Evolutionary conservation across 805 yeast genomes (phyloP), one percentile per base, ranked within the genome.

Genomic region (Pichia heedii): DNA sequence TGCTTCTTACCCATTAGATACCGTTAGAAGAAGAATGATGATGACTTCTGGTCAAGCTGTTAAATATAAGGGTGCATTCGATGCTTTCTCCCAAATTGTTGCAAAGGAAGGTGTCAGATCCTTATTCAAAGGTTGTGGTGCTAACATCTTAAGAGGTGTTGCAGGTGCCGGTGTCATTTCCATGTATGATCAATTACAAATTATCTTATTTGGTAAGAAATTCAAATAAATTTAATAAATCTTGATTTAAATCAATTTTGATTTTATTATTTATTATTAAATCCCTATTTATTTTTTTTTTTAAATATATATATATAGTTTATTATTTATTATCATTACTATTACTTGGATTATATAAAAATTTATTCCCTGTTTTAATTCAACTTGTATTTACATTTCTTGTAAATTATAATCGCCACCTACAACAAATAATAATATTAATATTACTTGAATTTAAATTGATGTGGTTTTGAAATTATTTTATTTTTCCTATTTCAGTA

Each of bases 81-180:
- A 89, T 71, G 86, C 93, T 73, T 81, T 84, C 85, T 74, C 68
- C 61, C 73, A 87, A 76, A 86, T 88, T 68, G 90, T 89, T 61
- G 95, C 95, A 59, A 87, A 93, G 68, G 96, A 89, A 75, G 97
- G 97, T 86, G 71, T 85, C 62, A 63, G 67, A 50, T 86, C 97
- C 62, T 78, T 88, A 73, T 88, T 88, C 90, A 89, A 86, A 81
- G 97, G 97, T 79, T 88, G 96, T 74, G 96, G 90, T 82, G 96
- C 97, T 72, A 88, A 88, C 93, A 88, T 88, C 81, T 80, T 88
- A 74, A 88, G 97, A 84, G 96, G 96, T 86, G 96, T 88, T 69
- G 97, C 97, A 73, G 95, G 96, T 81, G 97, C 97, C 68, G 96
- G 96, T 85, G 97, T 89, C 64, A 86, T 88, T 72, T 88, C 97